Percentiles rank a stretch among this genome's conserved stretches.
These are phyloP conservation scores for Yueomyces sp. DNA, from an alignment of 1,139 yeast genomes.

Conservation along the genomic window DNA sequence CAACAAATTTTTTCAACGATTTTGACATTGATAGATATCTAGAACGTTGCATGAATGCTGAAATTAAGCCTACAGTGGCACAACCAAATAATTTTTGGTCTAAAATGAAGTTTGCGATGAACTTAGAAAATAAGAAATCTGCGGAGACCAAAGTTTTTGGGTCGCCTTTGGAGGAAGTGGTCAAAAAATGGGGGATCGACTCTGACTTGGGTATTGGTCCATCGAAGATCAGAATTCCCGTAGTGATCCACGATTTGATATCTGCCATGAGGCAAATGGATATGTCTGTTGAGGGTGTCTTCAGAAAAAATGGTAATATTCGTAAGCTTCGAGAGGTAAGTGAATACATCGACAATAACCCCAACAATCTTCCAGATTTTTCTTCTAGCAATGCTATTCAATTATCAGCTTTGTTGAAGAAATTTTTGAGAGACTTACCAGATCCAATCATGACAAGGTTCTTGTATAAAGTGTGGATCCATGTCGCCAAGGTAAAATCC, in stretches of 20 bases:
- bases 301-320: slow-evolving; percentile 92
- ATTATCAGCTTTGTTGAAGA: slow-evolving; percentile 84
- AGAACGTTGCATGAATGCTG: slow-evolving; percentile 6
- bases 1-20: background rate
- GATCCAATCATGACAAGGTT: slow-evolving; percentile 75
- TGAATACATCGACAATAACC: slow-evolving; percentile 62
- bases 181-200: slow-evolving; percentile 71
- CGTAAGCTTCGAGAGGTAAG: slow-evolving; percentile 66
- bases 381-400: slow-evolving; percentile 79
- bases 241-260: slow-evolving; percentile 75
- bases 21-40: slow-evolving; percentile 7
- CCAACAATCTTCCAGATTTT: slow-evolving; percentile 61
- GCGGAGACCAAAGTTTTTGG: slow-evolving; percentile 54
- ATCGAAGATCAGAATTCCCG: slow-evolving; percentile 65
- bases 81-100: slow-evolving; percentile 50
- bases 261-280: slow-evolving; percentile 81
- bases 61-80: slow-evolving; percentile 9
- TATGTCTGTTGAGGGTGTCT: slow-evolving; percentile 93
- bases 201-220: slow-evolving; percentile 86
- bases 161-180: slow-evolving; percentile 55
- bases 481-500: slow-evolving; percentile 50
- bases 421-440: slow-evolving; percentile 85
- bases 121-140: slow-evolving; percentile 17
- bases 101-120: slow-evolving; percentile 35
- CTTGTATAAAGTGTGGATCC: slow-evolving; percentile 71